A percentile compares a stretch with the other conserved stretches of the same genome.
Evolutionary conservation across 2,329 filamentous ascomycete genomes (phyloP).

Genomic region (Acrocalymma vagum): DNA sequence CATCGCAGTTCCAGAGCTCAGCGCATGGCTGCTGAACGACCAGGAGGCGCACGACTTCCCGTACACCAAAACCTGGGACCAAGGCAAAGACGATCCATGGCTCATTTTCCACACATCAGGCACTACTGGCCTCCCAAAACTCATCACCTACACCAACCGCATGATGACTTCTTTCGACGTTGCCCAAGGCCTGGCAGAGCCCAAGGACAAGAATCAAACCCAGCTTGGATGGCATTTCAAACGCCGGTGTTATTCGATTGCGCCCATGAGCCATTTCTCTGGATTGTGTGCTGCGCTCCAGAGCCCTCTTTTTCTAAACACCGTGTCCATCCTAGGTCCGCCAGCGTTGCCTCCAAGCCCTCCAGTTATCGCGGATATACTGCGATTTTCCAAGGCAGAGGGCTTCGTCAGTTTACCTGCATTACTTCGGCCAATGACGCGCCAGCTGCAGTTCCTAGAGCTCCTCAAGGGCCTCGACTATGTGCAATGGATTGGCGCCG

Average conservation of each 20-base stretch:
- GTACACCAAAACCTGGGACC: conserved; percentile 22
- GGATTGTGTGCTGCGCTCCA: conserved; percentile 5
- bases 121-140: conserved; percentile 30
- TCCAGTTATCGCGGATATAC: neutral
- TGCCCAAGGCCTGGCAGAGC: conserved; percentile 6
- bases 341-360: neutral
- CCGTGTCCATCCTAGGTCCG: conserved; percentile 2
- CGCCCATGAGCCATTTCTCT: conserved; percentile 7
- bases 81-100: conserved; percentile 24
- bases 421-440: conserved; percentile 1
- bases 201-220: conserved; percentile 3
- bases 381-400: conserved; percentile 5
- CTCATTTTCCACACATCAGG: conserved; percentile 48
- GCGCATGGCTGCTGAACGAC: conserved; percentile 2
- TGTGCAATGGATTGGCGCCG: conserved; percentile 9
- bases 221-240: conserved; percentile 2
- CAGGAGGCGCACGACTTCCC: conserved; percentile 10
- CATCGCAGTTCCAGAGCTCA: conserved; percentile 5
- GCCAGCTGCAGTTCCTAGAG: neutral
- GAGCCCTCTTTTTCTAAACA: conserved; percentile 6
- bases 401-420: conserved; percentile 1
- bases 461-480: conserved; percentile 6
- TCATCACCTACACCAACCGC: conserved; percentile 13
- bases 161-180: conserved; percentile 13
- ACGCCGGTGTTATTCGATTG: conserved; percentile 1